Evolutionary conservation across 2,329 filamentous ascomycete genomes (phyloP).

Genomic region (Phaeosphaeria sp.): DNA sequence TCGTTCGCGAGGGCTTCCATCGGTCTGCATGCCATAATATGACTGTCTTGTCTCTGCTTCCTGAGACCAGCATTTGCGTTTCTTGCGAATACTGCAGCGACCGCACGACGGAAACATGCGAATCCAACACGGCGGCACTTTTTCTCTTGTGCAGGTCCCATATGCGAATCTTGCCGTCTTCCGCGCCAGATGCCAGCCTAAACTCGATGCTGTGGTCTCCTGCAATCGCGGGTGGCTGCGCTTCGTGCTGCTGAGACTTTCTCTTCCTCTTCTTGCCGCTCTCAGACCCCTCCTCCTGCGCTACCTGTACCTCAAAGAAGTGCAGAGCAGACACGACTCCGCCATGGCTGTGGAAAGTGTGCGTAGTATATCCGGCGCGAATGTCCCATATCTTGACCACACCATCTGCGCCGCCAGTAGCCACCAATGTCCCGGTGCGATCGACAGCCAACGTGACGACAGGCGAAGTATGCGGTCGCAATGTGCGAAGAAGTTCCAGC

Average conservation of each 20-base stretch:
- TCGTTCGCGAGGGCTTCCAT: constrained; percentile 82
- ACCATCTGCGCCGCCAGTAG: constrained; percentile 92
- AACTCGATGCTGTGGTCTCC: constrained; percentile 67
- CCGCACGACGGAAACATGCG: constrained; percentile 94
- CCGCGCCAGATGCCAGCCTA: constrained; percentile 85
- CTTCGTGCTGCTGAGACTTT: constrained; percentile 57
- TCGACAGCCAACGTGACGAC: constrained; percentile 88
- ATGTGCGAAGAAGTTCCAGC: constrained; percentile 73
- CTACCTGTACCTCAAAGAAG: constrained; percentile 79
- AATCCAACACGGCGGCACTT: constrained; percentile 79
- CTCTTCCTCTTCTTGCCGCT: constrained; percentile 46
- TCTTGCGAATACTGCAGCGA: constrained; percentile 79
- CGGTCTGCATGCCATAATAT: constrained; percentile 88
- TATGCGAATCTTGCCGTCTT: constrained; percentile 89
- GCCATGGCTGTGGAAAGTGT: constrained; percentile 92
- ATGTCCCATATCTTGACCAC: constrained; percentile 98
- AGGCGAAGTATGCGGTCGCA: constrained; percentile 90
- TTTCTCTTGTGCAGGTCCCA: constrained; percentile 90
- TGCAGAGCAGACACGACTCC: constrained; percentile 88
- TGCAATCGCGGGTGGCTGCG: constrained; percentile 21
- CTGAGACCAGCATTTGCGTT: constrained; percentile 80
- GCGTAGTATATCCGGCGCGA: constrained; percentile 84
- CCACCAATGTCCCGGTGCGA: constrained; percentile 84
- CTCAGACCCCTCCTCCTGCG: constrained; percentile 53
- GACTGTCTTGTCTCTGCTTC: constrained; percentile 89